Percentiles rank a stretch among this genome's conserved stretches.
phyloP scores from a whole-genome alignment of 1,139 yeast species.

The Candida frijolesensis region DNA sequence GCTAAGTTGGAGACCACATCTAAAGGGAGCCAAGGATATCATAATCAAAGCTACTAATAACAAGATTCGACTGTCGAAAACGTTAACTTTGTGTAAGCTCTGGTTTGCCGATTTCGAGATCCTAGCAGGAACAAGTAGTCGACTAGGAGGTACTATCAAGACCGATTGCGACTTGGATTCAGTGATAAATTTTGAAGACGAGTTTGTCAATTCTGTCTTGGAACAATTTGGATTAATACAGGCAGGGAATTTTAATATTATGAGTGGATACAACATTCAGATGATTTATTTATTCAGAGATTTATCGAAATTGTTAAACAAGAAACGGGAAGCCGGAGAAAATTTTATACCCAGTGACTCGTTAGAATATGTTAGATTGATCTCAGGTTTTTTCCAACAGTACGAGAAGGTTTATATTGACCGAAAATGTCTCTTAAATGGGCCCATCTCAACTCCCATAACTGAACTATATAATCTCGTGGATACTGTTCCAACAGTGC shows the following conservation, averaged over 20 bases:
- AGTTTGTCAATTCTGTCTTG: conserved; percentile 36
- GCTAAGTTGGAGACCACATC: conserved; percentile 70
- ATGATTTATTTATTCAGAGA: conserved; percentile 49
- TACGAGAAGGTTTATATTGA: conserved; percentile 14
- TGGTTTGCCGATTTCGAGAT: conserved; percentile 69
- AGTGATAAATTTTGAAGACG: conserved; percentile 47
- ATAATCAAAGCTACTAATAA: conserved; percentile 45
- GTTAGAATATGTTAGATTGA: conserved; percentile 25
- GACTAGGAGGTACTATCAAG: conserved; percentile 60
- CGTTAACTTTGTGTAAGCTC: conserved; percentile 56
- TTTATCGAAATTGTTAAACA: conserved; percentile 48
- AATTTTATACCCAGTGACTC: conserved; percentile 15
- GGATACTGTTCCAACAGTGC: conserved; percentile 12
- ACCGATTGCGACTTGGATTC: conserved; percentile 49
- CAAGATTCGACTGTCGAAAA: conserved; percentile 27
- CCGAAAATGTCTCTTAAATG: conserved; percentile 10
- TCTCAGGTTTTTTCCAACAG: conserved; percentile 27
- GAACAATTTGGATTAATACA: conserved; percentile 32
- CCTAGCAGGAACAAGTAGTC: conserved; percentile 61
- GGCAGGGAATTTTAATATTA: conserved; percentile 51
- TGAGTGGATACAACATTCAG: conserved; percentile 57
- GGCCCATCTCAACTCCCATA: conserved; percentile 4
- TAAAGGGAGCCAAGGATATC: conserved; percentile 66
- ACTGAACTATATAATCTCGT: conserved; percentile 11
- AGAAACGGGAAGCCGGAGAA: conserved; percentile 28